These are phyloP conservation scores for Stachybotrys chlorohalonatus DNA, from an alignment of 2,329 filamentous ascomycete species.

Conservation along the genomic window DNA sequence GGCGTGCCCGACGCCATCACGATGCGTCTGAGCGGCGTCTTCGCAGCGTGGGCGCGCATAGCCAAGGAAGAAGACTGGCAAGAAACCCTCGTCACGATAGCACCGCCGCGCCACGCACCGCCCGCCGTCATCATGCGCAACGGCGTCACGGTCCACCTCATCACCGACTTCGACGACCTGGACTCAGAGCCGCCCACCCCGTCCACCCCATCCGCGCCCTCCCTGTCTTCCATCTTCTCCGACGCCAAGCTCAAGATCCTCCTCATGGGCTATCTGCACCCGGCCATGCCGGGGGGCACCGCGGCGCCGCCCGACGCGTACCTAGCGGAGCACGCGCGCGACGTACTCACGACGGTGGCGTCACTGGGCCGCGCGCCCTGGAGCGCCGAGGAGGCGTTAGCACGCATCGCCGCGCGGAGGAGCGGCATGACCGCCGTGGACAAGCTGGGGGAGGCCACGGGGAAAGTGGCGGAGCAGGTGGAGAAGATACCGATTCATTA, in stretches of 20 bases:
- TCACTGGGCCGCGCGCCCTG: conserved; percentile 38
- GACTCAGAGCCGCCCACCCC: neutral
- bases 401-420: conserved; percentile 26
- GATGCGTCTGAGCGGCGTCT: conserved; percentile 49
- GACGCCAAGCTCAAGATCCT: conserved; percentile 39
- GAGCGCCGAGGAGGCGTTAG: conserved; percentile 29
- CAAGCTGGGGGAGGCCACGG: conserved; percentile 36
- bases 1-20: conserved; percentile 43
- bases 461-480: conserved; percentile 42
- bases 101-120: conserved; percentile 35
- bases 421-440: conserved; percentile 34
- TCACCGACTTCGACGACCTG: conserved; percentile 37
- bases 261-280: conserved; percentile 51
- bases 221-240: conserved; percentile 22
- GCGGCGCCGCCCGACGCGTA: neutral
- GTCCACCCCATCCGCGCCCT: neutral
- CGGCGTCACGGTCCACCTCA: conserved; percentile 42
- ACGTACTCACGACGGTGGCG: conserved; percentile 32
- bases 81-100: conserved; percentile 48
- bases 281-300: conserved; percentile 8
- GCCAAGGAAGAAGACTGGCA: conserved; percentile 41
- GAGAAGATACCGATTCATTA: conserved; percentile 51
- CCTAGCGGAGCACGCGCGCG: conserved; percentile 22
- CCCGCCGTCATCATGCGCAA: conserved; percentile 39
- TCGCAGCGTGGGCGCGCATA: conserved; percentile 54